Evolutionary conservation across 164 flowering plant species (phyloP), one percentile per base, ranked within the genome.

Genomic region (Vitis rupestris): DNA sequence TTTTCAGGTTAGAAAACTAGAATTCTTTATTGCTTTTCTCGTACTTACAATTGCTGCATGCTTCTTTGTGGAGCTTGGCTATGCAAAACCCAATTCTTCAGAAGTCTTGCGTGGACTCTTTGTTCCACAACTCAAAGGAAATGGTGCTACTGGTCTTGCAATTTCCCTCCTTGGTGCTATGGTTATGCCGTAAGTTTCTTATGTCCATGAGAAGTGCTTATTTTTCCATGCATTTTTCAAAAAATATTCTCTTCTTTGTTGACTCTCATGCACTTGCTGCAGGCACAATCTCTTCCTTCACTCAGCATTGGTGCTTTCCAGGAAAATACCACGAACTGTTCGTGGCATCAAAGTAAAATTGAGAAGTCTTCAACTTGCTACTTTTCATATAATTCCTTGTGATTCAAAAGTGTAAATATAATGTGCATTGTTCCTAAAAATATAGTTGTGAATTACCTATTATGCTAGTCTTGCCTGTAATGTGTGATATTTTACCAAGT

Each of bases 231-330:
- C 9, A 37, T 37, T 9, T 54, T 62, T 48, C n/a, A 8, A 60
- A 14, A 13, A 50, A 47, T 15, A 16, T 29, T 44, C 54, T 75
- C 48, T 73, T 51, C 3, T 59, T 64, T 59, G 30, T 58, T 59
- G 23, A n/a, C 29, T 60, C 31, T 57, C 52, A 13, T 67, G 31
- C 58, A 56, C 62, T 69, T 71, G 6, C 13, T 76, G 73, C 86
- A 93, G 98, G 73, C 98, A 94, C 80, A 94, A 94, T 80, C 90
- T 94, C 67, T 94, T 91, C 74, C 94, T 93, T 44, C 98, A 93
- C 71, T 93, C 98, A 62, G 98, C 98, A 13, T 74, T 93, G 75
- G 98, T 93, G 65, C 94, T 93, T 64, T 93, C 98, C 2, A 84
- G 98, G 80, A 90, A 85, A 79, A 80, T 93, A 59, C 98, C 98